These are phyloP conservation scores for Coleophoma cylindrospora DNA, from an alignment of 2,329 filamentous ascomycete genomes.

Conservation along the genomic window DNA sequence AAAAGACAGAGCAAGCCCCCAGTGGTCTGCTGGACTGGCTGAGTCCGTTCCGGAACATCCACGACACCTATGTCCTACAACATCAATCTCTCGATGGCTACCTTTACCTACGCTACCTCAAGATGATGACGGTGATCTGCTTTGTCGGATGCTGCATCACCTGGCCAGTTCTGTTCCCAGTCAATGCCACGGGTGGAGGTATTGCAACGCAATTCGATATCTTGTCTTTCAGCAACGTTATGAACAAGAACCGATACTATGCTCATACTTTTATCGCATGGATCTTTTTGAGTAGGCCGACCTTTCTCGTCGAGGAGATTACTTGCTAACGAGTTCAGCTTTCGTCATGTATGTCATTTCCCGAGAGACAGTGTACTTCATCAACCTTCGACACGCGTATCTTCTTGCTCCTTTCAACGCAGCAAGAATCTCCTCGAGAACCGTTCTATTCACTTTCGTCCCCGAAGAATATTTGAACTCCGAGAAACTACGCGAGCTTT, in stretches of 20 bases:
- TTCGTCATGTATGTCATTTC: conserved; percentile 89
- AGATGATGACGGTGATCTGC: conserved; percentile 70
- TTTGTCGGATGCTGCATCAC: conserved; percentile 78
- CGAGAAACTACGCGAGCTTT: conserved; percentile 69
- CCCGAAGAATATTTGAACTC: conserved; percentile 75
- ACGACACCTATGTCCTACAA: conserved; percentile 76
- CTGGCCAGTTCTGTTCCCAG: conserved; percentile 73
- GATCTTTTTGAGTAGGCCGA: conserved; percentile 57
- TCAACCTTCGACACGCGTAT: conserved; percentile 89
- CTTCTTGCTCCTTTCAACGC: conserved; percentile 79
- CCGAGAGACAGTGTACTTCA: conserved; percentile 82
- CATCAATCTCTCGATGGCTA: conserved; percentile 91
- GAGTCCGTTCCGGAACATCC: conserved; percentile 55
- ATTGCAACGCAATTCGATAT: conserved; percentile 64
- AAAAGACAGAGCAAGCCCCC: conserved; percentile 54
- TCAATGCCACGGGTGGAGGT: conserved; percentile 79
- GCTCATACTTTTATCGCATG: conserved; percentile 78
- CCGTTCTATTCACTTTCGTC: conserved; percentile 82
- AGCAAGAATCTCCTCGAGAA: conserved; percentile 80
- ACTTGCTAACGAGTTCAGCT: conserved; percentile 27
- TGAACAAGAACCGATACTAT: conserved; percentile 60
- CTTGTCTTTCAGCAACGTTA: conserved; percentile 75
- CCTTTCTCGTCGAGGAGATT: neutral
- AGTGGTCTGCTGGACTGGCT: conserved; percentile 62
- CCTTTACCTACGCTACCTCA: conserved; percentile 82